Conservation (phyloP, 352 stramenopile genomes). For the Globisporangium takayamanum region DNA sequence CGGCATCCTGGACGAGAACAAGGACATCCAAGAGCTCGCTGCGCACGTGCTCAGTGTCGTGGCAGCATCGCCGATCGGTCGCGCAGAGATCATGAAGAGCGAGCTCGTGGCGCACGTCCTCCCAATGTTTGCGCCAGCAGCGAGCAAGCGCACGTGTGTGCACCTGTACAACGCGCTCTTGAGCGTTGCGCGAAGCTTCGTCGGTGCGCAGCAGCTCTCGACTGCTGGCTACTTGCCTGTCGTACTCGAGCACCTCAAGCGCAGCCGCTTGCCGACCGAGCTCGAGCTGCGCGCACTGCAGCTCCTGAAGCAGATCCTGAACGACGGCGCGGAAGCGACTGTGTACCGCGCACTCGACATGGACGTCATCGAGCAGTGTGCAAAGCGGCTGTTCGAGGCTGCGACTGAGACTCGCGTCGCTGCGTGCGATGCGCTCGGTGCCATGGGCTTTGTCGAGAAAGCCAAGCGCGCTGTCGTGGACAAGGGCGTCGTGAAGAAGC, state of each 20-base stretch:
- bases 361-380: slow-evolving; percentile 31
- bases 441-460: slow-evolving; percentile 55
- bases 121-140: slow-evolving; percentile 30
- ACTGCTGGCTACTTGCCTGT: slow-evolving; percentile 38
- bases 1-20: slow-evolving; percentile 20
- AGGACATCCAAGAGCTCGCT: slow-evolving; percentile 47
- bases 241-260: slow-evolving; percentile 50
- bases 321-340: slow-evolving; percentile 51
- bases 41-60: slow-evolving; percentile 53
- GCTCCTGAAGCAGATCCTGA: slow-evolving; percentile 58
- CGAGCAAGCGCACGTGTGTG: slow-evolving; percentile 22
- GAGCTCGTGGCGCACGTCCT: slow-evolving; percentile 32
- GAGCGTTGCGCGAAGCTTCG: slow-evolving; percentile 31
- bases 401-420: slow-evolving; percentile 35
- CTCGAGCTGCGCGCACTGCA: slow-evolving; percentile 46
- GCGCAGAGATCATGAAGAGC: slow-evolving; percentile 32
- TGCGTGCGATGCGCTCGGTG: slow-evolving; percentile 43
- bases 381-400: slow-evolving; percentile 35
- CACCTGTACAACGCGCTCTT: slow-evolving; percentile 54
- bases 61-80: slow-evolving; percentile 29
- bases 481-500: slow-evolving; percentile 39
- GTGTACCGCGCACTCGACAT: slow-evolving; percentile 50
- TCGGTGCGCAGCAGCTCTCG: slow-evolving; percentile 40
- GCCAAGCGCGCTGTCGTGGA: slow-evolving; percentile 49
- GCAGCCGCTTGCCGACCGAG: slow-evolving; percentile 11